phyloP scores from a whole-genome alignment of 257 asterid species.

The Solanum microdontum region DNA sequence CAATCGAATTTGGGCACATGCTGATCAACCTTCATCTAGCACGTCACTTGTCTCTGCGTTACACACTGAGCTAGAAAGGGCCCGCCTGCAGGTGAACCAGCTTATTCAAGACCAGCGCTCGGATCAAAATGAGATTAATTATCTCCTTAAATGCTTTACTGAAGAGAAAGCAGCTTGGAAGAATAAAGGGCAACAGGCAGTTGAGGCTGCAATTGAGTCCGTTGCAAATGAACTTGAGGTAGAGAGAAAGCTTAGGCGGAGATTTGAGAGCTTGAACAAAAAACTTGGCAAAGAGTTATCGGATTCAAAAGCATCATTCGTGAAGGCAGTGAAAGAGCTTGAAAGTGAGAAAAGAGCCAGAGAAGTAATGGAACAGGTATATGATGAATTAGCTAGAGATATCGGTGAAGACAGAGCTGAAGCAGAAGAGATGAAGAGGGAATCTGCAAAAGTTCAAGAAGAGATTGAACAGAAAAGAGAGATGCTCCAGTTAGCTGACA shows the following conservation, averaged over 20 bases:
- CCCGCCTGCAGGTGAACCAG: slow-evolving; percentile 75
- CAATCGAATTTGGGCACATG: slow-evolving; percentile 70
- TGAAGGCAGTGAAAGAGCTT: slow-evolving; percentile 50
- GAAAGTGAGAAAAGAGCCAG: slow-evolving; percentile 74
- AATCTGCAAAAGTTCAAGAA: slow-evolving; percentile 34
- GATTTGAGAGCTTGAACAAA: slow-evolving; percentile 71
- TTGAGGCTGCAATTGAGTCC: slow-evolving; percentile 50
- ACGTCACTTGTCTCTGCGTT: slow-evolving; percentile 80
- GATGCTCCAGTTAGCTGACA: slow-evolving; percentile 49
- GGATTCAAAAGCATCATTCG: slow-evolving; percentile 45
- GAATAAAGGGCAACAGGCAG: slow-evolving; percentile 41
- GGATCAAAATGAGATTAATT: slow-evolving; percentile 46
- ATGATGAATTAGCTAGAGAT: slow-evolving; percentile 57
- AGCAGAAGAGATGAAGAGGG: slow-evolving; percentile 38
- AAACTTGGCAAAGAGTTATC: slow-evolving; percentile 70
- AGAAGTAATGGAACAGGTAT: slow-evolving; percentile 54
- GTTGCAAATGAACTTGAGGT: slow-evolving; percentile 60
- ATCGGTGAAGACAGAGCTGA: slow-evolving; percentile 47
- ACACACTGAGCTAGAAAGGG: slow-evolving; percentile 90
- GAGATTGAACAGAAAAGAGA: slow-evolving; percentile 57
- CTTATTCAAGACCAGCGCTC: slow-evolving; percentile 64
- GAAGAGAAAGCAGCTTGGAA: slow-evolving; percentile 89
- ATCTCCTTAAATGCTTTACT: slow-evolving; percentile 62
- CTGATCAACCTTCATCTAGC: slow-evolving; percentile 78
- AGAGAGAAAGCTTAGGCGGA: slow-evolving; percentile 55